Percentiles rank a stretch among this genome's conserved stretches.
Conservation (phyloP, 495 filamentous ascomycete genomes). For the Venustampulla echinocandica region DNA sequence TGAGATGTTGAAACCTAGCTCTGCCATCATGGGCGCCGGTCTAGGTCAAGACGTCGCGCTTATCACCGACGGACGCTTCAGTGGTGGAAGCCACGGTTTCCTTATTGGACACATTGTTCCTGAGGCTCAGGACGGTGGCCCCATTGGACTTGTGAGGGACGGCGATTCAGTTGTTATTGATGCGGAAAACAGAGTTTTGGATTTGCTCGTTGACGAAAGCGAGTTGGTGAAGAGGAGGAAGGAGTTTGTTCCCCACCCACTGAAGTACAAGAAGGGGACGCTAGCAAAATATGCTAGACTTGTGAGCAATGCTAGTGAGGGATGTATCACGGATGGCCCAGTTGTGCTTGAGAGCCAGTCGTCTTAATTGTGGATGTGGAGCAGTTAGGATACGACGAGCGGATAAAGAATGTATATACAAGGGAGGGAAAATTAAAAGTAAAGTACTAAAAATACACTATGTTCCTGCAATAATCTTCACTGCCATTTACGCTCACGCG, state of each 20-base stretch:
- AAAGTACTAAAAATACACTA: no score
- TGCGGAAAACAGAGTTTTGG: slow-evolving; percentile 54
- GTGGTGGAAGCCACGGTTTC: slow-evolving; percentile 71
- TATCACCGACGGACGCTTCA: slow-evolving; percentile 71
- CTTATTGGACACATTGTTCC: slow-evolving; percentile 69
- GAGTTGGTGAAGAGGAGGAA: slow-evolving; percentile 59
- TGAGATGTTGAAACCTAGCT: slow-evolving; percentile 78
- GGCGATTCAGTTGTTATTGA: slow-evolving; percentile 66
- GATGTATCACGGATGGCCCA: slow-evolving; percentile 66
- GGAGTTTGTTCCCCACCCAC: slow-evolving; percentile 54
- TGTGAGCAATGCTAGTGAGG: slow-evolving; percentile 68
- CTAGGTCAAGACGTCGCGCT: slow-evolving; percentile 76
- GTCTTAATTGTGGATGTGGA: no score
- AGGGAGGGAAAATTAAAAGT: no score
- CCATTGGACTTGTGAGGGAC: slow-evolving; percentile 58
- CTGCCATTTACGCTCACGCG: no score
- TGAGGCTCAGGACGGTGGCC: slow-evolving; percentile 61
- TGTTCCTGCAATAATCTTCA: no score
- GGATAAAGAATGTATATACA: no score
- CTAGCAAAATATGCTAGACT: slow-evolving; percentile 66
- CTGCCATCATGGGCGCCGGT: slow-evolving; percentile 79
- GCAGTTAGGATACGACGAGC: no score
- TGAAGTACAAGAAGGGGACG: slow-evolving; percentile 64
- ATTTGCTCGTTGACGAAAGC: slow-evolving; percentile 47
- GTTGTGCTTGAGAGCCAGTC: no score